Base-by-base conservation (phyloP, 2,329 filamentous ascomycete genomes). In the Clonostachys byssicola region DNA sequence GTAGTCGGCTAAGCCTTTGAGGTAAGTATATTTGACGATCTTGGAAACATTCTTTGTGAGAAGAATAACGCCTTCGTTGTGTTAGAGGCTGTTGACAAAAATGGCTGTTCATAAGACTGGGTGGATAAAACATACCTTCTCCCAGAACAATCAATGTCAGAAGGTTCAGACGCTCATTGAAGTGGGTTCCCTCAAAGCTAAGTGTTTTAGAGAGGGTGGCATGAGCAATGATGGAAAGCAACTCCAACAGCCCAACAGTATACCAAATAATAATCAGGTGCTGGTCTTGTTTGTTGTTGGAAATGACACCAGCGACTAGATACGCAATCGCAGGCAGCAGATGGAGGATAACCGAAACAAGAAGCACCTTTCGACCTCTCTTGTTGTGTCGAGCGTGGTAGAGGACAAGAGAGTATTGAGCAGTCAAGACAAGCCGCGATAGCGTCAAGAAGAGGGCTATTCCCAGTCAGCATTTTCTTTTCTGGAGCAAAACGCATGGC, bases 91-190 rank as follows among this genome's bases (percentile, higher is more conserved):
- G 23, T 30, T 10, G 1, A 5, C 10, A 8, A 10, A 9, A 2
- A 10, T 9, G 9, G 20, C 20, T 30, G 9, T 10, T 6, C 2
- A 23, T 4, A 30, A 30, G 23, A 10, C 9, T 4, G 10, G 9
- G 23, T 2, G 8, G 9, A 30, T 30, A 30, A 30, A 85, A 82
- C n/a, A 83, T 78, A 44, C 81, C 81, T 56, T 86, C 83, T 13
- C 83, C 83, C 48, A 86, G 74, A 47, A 87, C 80, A 49, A 86
- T 84, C 43, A 86, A 69, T 0, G 82, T 86, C 47, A 86, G 67
- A 3, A 85, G 68, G 12, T 75, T 77, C 73, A 86, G 77, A 10
- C 84, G 74, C 55, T 83, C 79, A 56, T 82, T 80, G 47, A 86
- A 60, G 57, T 85, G 80, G 1, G 80, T 86, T 48, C 77, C 70